Percentiles rank a stretch among this genome's conserved stretches.
phyloP scores from a whole-genome alignment of 208 protist genomes.

The Crithidia mellificae region DNA sequence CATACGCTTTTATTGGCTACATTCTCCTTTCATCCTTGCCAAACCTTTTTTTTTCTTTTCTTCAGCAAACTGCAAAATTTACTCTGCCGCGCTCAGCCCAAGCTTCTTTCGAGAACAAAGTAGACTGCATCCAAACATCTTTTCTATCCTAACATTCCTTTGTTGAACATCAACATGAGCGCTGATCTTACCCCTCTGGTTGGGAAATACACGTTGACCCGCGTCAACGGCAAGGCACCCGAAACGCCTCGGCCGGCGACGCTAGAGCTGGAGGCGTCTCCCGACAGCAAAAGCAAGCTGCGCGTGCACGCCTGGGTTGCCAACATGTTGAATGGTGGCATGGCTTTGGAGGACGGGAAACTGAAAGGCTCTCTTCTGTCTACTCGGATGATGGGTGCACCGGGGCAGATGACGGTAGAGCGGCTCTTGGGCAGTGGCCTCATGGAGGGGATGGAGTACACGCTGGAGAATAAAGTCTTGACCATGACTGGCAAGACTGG shows the following conservation, averaged over 20 bases:
- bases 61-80: too few species aligned
- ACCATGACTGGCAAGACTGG: constrained; percentile 33
- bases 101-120: too few species aligned
- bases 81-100: too few species aligned
- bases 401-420: constrained; percentile 48
- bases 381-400: constrained; percentile 40
- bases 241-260: constrained; percentile 3
- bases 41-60: neutral
- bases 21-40: neutral
- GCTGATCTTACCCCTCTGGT: constrained; percentile 3
- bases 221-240: constrained; percentile 34
- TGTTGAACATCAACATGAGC: constrained; percentile 1
- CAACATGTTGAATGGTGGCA: constrained; percentile 39
- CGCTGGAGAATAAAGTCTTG: constrained; percentile 28
- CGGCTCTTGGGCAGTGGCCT: constrained; percentile 35
- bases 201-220: constrained; percentile 31
- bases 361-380: constrained; percentile 46
- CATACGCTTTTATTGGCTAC: too few species aligned
- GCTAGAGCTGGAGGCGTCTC: constrained; percentile 15
- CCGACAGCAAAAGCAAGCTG: constrained; percentile 6
- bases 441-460: constrained; percentile 38
- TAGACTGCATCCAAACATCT: too few species aligned
- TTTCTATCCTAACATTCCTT: too few species aligned
- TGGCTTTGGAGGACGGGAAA: constrained; percentile 31
- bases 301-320: constrained; percentile 33